Conservation (phyloP, 805 yeast species). For the Saccharomycopsis sp. region DNA sequence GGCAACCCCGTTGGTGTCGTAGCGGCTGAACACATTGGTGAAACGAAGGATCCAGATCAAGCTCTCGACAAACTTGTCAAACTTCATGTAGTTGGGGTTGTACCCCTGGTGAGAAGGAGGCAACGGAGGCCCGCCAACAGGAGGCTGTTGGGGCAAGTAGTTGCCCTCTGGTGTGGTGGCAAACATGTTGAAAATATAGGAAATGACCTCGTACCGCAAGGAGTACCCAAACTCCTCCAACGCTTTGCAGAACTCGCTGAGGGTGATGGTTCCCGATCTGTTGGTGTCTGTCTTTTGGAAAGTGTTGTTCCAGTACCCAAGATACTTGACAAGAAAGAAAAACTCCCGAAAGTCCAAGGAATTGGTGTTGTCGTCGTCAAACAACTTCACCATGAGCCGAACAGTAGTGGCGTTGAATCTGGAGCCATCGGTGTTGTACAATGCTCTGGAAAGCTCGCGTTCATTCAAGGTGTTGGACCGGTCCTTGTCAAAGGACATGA, state of each 20-base stretch:
- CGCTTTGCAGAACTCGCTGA: conserved; percentile 54
- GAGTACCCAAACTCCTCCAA: conserved; percentile 58
- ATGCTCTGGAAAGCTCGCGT: conserved; percentile 47
- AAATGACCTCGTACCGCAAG: conserved; percentile 47
- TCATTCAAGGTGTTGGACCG: conserved; percentile 32
- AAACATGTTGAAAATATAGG: conserved; percentile 49
- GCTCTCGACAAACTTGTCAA: conserved; percentile 74
- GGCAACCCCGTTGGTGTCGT: conserved; percentile 66
- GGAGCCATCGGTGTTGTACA: conserved; percentile 56
- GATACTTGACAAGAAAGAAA: conserved; percentile 57
- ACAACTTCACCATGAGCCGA: conserved; percentile 51
- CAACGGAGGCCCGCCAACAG: conserved; percentile 27
- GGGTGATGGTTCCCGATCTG: conserved; percentile 48
- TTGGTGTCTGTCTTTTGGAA: conserved; percentile 53
- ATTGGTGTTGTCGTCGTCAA: conserved; percentile 40
- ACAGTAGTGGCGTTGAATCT: conserved; percentile 53
- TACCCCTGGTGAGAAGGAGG: conserved; percentile 25
- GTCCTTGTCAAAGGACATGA: conserved; percentile 8
- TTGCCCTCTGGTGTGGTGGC: conserved; percentile 28
- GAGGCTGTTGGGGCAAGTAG: conserved; percentile 23
- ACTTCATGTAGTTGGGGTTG: conserved; percentile 41
- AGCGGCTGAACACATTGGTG: conserved; percentile 71
- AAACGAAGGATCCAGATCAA: conserved; percentile 65
- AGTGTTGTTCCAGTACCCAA: conserved; percentile 55
- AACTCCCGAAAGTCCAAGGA: conserved; percentile 51